Base-by-base conservation (phyloP, 129 eudicot species). In the Pseudognaphalium luteoalbum region DNA sequence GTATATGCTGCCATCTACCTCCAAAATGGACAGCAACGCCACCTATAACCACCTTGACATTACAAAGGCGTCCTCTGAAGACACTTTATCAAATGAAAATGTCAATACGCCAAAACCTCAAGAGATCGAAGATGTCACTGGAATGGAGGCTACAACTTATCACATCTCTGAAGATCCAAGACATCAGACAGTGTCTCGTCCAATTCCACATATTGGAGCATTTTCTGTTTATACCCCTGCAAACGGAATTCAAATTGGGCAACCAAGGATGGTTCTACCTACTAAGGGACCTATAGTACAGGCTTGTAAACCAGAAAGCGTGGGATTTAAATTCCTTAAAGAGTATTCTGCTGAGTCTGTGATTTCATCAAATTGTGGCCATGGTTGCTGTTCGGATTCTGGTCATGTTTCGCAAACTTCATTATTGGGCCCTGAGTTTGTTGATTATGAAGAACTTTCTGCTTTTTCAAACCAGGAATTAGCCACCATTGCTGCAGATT, bases 391-490 rank as follows among this genome's bases (percentile, higher is more conserved):
- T 71, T 64, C 83, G 11, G 80, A 76, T 61, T 44, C 80, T 54
- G 70, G 52, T 61, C 61, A 25, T 70, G 44, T 67, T 62, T 25
- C 86, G 39, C 57, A 44, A 52, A 79, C 77, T 21, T 90, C 94
- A 3, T 72, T 92, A 73, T 60, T 86, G 74, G 98, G 98, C 21
- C 88, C 89, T 4, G 96, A 92, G 70, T 92, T 92, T 35, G 81
- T 90, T 42, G 96, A 89, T 7, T 89, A 87, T 67, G 89, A 91
- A 69, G 97, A 89, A 59, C 77, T 76, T 54, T 82, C 91, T 15
- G 73, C 87, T 25, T 65, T 83, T 9, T 65, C 89, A 28, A 85
- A 84, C 58, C 83, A 70, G 42, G 92, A 89, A 69, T 77, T 91
- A 59, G 86, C 89, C 15, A 37, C 85, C 42, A 76, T 91, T 41